Base-by-base conservation (phyloP, 805 yeast genomes). In the Blastobotrys muscicola region DNA sequence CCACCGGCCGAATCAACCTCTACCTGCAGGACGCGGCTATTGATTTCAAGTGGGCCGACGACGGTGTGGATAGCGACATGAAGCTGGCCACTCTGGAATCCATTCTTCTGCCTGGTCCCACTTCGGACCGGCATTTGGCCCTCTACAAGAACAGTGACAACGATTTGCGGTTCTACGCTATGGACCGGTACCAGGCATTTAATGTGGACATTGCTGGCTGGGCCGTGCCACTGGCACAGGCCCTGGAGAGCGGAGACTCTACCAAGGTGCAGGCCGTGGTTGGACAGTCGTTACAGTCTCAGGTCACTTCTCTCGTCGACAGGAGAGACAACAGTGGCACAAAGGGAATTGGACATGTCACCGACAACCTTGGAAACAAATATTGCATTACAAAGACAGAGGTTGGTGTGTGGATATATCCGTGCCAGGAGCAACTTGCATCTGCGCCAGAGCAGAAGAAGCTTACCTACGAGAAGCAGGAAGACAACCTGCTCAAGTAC, bases 301-400 rank as follows among this genome's bases (percentile, higher is more conserved):
- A 64, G 12, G 45, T 48, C 23, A 35, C 61, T 15, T 39, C 56
- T 4, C 59, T 57, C 4, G 15, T 39, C 10, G 26, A 31, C n/a
- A 14, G 8, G 3, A 30, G 32, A 42, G 54, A 55, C 11, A 49
- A 60, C 5, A 36, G 38, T 20, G 46, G 39, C 5, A 14, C 44
- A 30, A 20, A 29, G 16, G 47, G 50, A 10, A 12, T 40, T 29
- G 32, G 32, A 3, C 26, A 39, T 8, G 8, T 36, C 9, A 33
- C 33, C 9, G 41, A 40, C 37, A 31, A 36, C 11, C 29, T 33
- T 38, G 34, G 31, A 36, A 29, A 37, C 11, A 35, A 30, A 29
- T 39, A 39, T 16, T 30, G 36, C 8, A 35, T 39, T 11, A 23
- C 41, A 4, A 39, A 43, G 38, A 31, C 38, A 7, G 41, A 31